Conservation (phyloP, 2,329 filamentous ascomycete genomes). For the Ceratocystis huliohia region DNA sequence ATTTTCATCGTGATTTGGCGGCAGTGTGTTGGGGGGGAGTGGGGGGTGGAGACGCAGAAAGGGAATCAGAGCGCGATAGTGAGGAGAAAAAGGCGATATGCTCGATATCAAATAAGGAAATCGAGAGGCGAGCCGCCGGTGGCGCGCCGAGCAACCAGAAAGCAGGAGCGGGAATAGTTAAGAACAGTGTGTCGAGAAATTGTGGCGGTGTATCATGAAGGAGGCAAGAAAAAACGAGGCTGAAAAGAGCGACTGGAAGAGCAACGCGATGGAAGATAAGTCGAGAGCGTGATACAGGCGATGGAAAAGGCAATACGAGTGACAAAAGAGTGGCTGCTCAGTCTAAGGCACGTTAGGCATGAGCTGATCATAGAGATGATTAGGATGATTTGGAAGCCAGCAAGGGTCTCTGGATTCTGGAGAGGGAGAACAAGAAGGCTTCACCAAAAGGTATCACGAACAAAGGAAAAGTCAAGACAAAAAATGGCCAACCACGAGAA, state of each 20-base stretch:
- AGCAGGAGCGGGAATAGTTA: slow-evolving; percentile 5
- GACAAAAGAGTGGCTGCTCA: slow-evolving; percentile 19
- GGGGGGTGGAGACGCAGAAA: not conserved
- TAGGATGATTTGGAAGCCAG: not conserved
- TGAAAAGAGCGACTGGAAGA: slow-evolving; percentile 16
- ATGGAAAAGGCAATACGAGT: not conserved
- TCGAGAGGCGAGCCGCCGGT: slow-evolving; percentile 18
- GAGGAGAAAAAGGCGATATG: not conserved
- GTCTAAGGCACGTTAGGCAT: slow-evolving; percentile 5
- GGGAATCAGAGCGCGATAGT: not conserved
- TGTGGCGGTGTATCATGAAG: slow-evolving; percentile 6
- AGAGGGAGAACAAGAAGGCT: slow-evolving; percentile 17
- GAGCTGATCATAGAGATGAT: slow-evolving; percentile 8
- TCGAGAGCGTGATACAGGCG: no score
- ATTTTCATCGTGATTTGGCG: slow-evolving; percentile 17
- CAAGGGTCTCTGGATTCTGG: slow-evolving; percentile 6
- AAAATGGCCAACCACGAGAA: slow-evolving; percentile 20
- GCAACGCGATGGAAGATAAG: not conserved
- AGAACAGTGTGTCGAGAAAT: slow-evolving; percentile 19
- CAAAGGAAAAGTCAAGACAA: slow-evolving; percentile 13
- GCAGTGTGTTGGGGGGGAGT: not conserved
- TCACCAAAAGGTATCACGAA: not conserved
- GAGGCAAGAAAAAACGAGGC: slow-evolving; percentile 9
- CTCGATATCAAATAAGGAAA: slow-evolving; percentile 1
- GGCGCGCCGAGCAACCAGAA: slow-evolving; percentile 15